Base-by-base conservation (phyloP, 495 filamentous ascomycete species). In the Penicillium fimorum region DNA sequence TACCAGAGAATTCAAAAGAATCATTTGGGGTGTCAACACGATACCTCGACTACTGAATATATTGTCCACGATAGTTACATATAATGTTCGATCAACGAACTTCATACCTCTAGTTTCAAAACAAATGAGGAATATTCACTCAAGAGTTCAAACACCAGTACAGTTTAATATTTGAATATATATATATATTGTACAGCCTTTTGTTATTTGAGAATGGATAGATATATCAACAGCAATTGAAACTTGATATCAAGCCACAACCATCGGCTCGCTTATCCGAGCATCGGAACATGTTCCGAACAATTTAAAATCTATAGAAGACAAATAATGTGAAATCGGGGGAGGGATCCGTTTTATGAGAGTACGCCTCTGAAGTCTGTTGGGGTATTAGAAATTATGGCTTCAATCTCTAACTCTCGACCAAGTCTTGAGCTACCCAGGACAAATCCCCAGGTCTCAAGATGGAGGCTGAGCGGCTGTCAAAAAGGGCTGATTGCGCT, bases 271-370 rank as follows among this genome's bases (percentile, higher is more conserved):
- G 5, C 13, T 50, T 8, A 32, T 17, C 47, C 47, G 47, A 50
- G 22, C n/a, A 9, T 37, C 47, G 47, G 47, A 50, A 22, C 20
- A 5, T 17, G 35, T 8, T 37, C 47, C 30, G 49, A 58, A 25
- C 8, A 17, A 33, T 8, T 3, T 12, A 42, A 40, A 11, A 30
- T 55, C 15, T 17, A 15, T 13, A 45, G 7, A 35, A 45, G 27
- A 33, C 46, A 33, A 27, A 45, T 22, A 57, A 18, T 11, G 38
- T 6, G 12, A 20, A 22, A 22, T 22, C 22, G 22, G 22, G 22
- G 22, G n/a, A n/a, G 2, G 22, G 22, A 2, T 22, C 2, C 22
- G 22, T 22, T 22, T 22, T 22, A 22, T 22, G 22, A 22, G 2
- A 22, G 22, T 22, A 2, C 22, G 22, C 22, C 22, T n/a, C 13